Evolutionary conservation across 148 eudicot genomes (phyloP), one percentile per base, ranked within the genome.

Genomic region (Suaeda aralocaspica): DNA sequence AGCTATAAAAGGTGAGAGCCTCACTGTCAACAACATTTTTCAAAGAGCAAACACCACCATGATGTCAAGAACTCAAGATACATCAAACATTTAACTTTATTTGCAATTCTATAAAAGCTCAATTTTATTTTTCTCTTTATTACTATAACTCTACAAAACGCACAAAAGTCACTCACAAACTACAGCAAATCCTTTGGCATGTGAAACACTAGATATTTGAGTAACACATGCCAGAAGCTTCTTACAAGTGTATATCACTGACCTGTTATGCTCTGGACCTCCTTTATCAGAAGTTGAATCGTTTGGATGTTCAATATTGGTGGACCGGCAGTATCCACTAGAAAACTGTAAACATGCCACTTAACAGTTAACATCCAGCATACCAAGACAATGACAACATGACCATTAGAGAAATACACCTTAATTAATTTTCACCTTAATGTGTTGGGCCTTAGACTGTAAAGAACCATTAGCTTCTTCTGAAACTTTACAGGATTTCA

Each of bases 401-500:
- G 36, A 34, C 28, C 21, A 21, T 52, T 19, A 61, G 44, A 59
- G 63, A 68, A 52, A 10, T 7, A 61, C 9, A 31, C n/a, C 22
- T 10, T 2, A 36, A 13, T 24, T 21, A 26, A 30, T 24, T 25
- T 21, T 59, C 18, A 75, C 78, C 78, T 75, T 56, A 30, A 56
- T 62, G 9, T 28, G 26, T 2, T 18, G 69, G 26, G 28, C 66
- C 51, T 56, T 34, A 29, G 28, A 51, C 45, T 80, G 67, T 46
- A 9, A 18, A 65, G 67, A 69, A 42, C 46, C 28, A 39, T 70
- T 46, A 65, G 36, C 18, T 46, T 41, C 55, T 29, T 75, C 70
- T 30, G 75, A 57, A 67, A 78, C 63, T 34, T 69, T 67, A 52
- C 73, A 78, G 11, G 74, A 49, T 58, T 71, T 72, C 77, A 77